These are phyloP conservation scores for Ogataea nitratoaversa DNA, from an alignment of 805 yeast genomes.

Conservation along the genomic window DNA sequence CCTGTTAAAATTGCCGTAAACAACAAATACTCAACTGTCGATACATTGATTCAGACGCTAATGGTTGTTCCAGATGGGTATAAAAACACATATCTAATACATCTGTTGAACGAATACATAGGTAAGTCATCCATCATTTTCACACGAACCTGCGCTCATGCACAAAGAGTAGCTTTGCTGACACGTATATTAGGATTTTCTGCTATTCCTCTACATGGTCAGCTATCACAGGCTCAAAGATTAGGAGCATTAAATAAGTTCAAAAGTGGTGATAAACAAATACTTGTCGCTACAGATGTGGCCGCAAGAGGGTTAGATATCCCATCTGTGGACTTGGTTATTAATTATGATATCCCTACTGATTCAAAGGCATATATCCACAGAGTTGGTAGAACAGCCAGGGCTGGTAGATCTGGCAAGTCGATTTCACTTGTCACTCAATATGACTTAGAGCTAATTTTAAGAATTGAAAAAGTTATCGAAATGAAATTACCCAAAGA, in stretches of 20 bases:
- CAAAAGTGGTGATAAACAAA: conserved; percentile 65
- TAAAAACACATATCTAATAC: conserved; percentile 82
- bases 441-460: conserved; percentile 84
- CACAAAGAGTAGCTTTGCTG: conserved; percentile 82
- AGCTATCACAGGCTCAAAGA: conserved; percentile 78
- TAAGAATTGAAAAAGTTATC: conserved; percentile 84
- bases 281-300: conserved; percentile 81
- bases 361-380: conserved; percentile 96
- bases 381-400: conserved; percentile 96
- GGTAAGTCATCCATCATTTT: conserved; percentile 89
- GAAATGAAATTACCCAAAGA: conserved; percentile 82
- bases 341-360: conserved; percentile 90
- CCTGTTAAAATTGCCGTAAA: conserved; percentile 93
- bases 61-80: conserved; percentile 90
- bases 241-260: conserved; percentile 77
- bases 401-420: conserved; percentile 88
- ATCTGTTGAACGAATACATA: conserved; percentile 71
- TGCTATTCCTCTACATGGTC: conserved; percentile 94
- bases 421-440: conserved; percentile 88
- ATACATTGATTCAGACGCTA: conserved; percentile 82
- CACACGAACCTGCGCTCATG: conserved; percentile 92
- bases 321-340: conserved; percentile 84
- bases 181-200: conserved; percentile 79
- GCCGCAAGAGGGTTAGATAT: conserved; percentile 97
- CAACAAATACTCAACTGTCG: conserved; percentile 86